A percentile compares a stretch with the other conserved stretches of the same genome.
phyloP scores from a whole-genome alignment of 768 basidiomycete species.

The Tylopilus felleus region DNA sequence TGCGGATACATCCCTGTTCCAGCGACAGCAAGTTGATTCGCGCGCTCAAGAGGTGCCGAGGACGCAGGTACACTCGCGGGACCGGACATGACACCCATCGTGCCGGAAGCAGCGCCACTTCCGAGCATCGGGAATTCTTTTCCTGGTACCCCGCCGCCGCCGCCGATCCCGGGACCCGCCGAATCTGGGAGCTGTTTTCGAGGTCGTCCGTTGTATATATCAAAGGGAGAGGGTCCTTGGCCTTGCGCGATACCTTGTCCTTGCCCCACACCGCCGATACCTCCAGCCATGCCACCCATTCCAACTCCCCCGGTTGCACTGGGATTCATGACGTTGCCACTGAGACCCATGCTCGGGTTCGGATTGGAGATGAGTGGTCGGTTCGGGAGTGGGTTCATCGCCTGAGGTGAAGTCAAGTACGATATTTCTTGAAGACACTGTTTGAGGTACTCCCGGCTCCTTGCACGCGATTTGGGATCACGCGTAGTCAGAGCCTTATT shows the following conservation, averaged over 20 bases:
- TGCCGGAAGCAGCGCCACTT: conserved; percentile 29
- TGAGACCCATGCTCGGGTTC: conserved; percentile 21
- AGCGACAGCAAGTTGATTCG: conserved; percentile 33
- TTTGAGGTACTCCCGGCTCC: conserved; percentile 95
- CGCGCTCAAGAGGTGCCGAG: conserved; percentile 51
- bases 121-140: conserved; percentile 70
- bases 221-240: conserved; percentile 50
- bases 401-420: conserved; percentile 94
- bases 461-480: conserved; percentile 93
- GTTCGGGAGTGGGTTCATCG: conserved; percentile 94
- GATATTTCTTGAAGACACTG: conserved; percentile 99
- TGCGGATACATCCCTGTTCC: conserved; percentile 42
- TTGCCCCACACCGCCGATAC: conserved; percentile 16
- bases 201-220: conserved; percentile 78
- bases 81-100: conserved; percentile 48
- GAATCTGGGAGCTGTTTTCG: conserved; percentile 77
- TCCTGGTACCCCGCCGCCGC: conserved; percentile 28
- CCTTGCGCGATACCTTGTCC: conserved; percentile 17
- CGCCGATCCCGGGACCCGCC: conserved; percentile 30
- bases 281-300: conserved; percentile 7
- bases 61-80: conserved; percentile 48
- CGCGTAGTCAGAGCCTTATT: conserved; percentile 77
- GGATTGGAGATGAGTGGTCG: conserved; percentile 67
- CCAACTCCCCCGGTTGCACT: conserved; percentile 14
- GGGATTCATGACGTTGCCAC: conserved; percentile 20